phyloP scores from a whole-genome alignment of 768 basidiomycete genomes.

The Leccinum ochraceum region DNA sequence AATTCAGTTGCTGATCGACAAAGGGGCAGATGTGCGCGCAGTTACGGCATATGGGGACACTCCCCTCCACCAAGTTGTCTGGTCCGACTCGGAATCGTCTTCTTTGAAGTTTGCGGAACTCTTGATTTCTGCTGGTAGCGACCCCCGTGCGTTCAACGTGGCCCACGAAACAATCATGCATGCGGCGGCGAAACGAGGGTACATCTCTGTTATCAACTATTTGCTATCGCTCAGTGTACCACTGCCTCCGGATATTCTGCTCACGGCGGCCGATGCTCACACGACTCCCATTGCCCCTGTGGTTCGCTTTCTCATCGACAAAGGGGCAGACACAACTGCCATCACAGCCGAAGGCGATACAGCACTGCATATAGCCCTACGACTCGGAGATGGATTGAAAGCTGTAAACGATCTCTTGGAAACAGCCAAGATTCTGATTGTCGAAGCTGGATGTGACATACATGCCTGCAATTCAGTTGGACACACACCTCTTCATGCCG shows the following conservation, averaged over 20 bases:
- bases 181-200: not conserved
- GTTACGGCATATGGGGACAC: not conserved
- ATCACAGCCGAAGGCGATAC: not conserved
- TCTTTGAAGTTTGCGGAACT: not conserved
- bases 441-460: not conserved
- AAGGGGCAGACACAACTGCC: not conserved
- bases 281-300: not conserved
- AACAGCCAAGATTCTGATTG: not conserved
- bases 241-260: not conserved
- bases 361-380: not conserved
- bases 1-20: not conserved
- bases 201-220: not conserved
- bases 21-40: not conserved
- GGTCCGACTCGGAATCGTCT: not conserved
- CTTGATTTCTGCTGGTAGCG: not conserved
- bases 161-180: not conserved
- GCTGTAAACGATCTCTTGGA: not conserved
- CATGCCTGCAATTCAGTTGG: not conserved
- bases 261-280: not conserved
- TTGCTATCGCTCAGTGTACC: not conserved
- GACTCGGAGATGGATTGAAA: fast-evolving
- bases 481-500: not conserved
- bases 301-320: not conserved
- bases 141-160: not conserved
- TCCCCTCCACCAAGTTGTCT: not conserved